A percentile compares a stretch with the other conserved stretches of the same genome.
phyloP scores from a whole-genome alignment of 2,329 filamentous ascomycete species.

The Trichoderma harzianum region DNA sequence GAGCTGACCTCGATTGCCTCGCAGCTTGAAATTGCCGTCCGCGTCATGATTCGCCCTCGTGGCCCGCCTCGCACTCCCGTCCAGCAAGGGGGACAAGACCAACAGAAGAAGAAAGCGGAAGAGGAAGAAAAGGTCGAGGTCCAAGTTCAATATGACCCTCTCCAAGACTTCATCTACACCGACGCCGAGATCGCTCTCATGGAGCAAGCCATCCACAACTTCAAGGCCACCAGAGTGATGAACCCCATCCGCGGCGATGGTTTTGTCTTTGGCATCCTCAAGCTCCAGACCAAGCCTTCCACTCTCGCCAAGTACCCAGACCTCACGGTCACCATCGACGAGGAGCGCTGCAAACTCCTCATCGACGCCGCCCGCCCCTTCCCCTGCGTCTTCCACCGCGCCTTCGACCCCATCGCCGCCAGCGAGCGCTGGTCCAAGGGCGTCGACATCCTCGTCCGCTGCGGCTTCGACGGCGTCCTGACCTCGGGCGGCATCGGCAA shows the following conservation, averaged over 20 bases:
- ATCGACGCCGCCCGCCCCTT: conserved; percentile 41
- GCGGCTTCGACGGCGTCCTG: conserved; percentile 50
- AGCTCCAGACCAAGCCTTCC: neutral
- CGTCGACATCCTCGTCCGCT: conserved; percentile 35
- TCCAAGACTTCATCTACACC: conserved; percentile 49
- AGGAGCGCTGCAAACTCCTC: conserved; percentile 38
- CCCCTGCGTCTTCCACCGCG: conserved; percentile 53
- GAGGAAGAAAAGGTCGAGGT: neutral
- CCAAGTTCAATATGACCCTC: neutral
- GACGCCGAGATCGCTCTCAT: conserved; percentile 43
- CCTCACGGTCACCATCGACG: conserved; percentile 36
- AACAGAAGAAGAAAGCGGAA: neutral
- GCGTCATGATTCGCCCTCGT: conserved; percentile 55
- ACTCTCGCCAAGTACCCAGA: conserved; percentile 13
- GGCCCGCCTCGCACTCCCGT: conserved; percentile 15
- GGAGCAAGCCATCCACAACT: conserved; percentile 36
- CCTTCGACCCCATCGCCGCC: conserved; percentile 49
- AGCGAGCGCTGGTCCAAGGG: conserved; percentile 20
- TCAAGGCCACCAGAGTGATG: conserved; percentile 39
- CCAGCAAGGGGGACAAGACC: neutral
- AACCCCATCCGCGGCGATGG: conserved; percentile 45
- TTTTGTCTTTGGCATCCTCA: conserved; percentile 54
- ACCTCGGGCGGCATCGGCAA: conserved; percentile 50
- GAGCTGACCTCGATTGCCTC: conserved; percentile 36
- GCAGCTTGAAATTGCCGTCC: conserved; percentile 39